Percentiles rank a stretch among this genome's conserved stretches.
These are phyloP conservation scores for Cocos nucifera DNA, from an alignment of 176 grass and related monocot species.

Conservation along the genomic window DNA sequence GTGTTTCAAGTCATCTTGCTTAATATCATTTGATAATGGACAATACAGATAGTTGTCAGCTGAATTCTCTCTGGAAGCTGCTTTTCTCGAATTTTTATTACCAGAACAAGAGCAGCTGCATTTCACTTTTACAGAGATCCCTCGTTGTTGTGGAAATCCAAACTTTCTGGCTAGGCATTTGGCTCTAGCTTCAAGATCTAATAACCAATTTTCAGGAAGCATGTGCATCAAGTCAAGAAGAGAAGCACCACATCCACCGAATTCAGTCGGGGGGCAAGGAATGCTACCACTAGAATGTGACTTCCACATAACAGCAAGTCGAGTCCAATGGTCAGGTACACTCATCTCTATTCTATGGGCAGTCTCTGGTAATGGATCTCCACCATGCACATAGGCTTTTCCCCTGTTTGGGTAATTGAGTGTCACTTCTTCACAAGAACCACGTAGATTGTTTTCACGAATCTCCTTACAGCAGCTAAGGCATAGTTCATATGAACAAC, in stretches of 20 bases:
- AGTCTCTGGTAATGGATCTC: constrained; percentile 6
- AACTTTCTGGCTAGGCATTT: background rate
- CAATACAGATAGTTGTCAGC: constrained; percentile 60
- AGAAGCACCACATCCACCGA: constrained; percentile 48
- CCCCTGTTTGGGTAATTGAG: constrained; percentile 25
- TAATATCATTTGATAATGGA: constrained; percentile 26
- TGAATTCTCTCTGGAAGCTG: constrained; percentile 42
- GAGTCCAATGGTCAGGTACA: constrained; percentile 20
- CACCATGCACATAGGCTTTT: constrained; percentile 52
- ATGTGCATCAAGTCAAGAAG: constrained; percentile 38
- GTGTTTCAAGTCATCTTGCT: constrained; percentile 43
- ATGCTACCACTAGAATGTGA: constrained; percentile 21
- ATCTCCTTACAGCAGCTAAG: constrained; percentile 59
- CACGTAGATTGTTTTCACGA: constrained; percentile 19
- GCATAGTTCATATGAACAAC: constrained; percentile 60
- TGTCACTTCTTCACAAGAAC: constrained; percentile 17
- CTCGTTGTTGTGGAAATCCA: constrained; percentile 11
- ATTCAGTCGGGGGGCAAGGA: constrained; percentile 41
- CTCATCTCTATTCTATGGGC: background rate
- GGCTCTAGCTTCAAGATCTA: constrained; percentile 29
- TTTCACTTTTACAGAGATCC: constrained; percentile 16
- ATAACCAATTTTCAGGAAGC: constrained; percentile 36
- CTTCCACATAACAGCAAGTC: constrained; percentile 23
- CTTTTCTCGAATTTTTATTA: constrained; percentile 40
- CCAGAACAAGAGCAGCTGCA: constrained; percentile 26